Evolutionary conservation across 441 rosid species (phyloP), one percentile per base, ranked within the genome.

Genomic region (Brassica hybrid): DNA sequence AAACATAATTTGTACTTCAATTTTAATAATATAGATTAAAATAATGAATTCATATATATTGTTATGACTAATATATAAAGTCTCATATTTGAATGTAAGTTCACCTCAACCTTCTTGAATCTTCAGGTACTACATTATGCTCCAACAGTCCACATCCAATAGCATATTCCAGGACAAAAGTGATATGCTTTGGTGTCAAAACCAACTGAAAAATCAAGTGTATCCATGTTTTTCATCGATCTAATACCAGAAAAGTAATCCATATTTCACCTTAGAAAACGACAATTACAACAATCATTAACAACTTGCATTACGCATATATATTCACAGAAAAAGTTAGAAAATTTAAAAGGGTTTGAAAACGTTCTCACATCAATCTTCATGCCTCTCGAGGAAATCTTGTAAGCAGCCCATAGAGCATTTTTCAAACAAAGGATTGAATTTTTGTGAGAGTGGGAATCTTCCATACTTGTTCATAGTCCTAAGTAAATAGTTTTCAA

Each of bases 381-480:
- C 43, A 8, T 1, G 43, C 43, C 43, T 36, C 43, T 36, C 43
- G 43, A 36, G 48, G 48, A 13, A 41, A 41, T 3, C 48, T 41
- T 13, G 13, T 41, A 41, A 10, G 48, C 13, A 41, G 48, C 48
- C 48, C 13, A 41, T 41, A 10, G 48, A 41, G 48, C 48, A 11
- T 13, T 41, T 41, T 41, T 13, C 48, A 41, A 41, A 41, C 13
- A 13, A 41, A 41, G 48, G 48, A 41, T 41, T 41, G 48, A 41
- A 3, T 41, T 41, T 41, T 3, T 41, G 48, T 41, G 48, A 10
- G 13, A 41, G n/a, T 41, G 2, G 13, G 48, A 13, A 41, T 41
- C 48, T 41, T 41, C 48, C 2, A 41, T 41, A 41, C 48, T 11
- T 41, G 48, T 85, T 93, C 94, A 81, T 94, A 94, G 81, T 92